Percentiles rank a stretch among this genome's conserved stretches.
Evolutionary conservation across 1,139 yeast genomes (phyloP).

Genomic region (Magnusiomyces sp.): DNA sequence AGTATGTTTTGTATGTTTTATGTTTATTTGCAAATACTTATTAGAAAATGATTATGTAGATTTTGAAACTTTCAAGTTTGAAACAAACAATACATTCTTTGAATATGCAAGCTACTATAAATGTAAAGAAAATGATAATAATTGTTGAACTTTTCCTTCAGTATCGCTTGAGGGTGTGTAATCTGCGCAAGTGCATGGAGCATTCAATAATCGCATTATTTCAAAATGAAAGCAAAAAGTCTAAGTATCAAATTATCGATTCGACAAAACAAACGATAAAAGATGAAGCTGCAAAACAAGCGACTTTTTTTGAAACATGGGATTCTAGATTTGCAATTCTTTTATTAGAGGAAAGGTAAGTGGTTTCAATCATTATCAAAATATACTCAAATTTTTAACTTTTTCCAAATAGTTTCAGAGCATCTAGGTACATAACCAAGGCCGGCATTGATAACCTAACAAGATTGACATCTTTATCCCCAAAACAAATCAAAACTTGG

Average conservation of each 20-base stretch:
- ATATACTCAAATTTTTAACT: neutral
- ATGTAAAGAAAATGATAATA: neutral
- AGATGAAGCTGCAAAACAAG: neutral
- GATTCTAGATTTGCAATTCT: neutral
- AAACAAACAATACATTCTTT: neutral
- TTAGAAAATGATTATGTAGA: neutral
- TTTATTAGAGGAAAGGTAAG: constrained; percentile 1
- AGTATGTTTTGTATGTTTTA: neutral
- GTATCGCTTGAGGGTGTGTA: neutral
- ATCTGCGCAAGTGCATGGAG: neutral
- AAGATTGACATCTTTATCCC: neutral
- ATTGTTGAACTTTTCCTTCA: neutral
- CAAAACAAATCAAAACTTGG: neutral
- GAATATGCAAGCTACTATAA: neutral
- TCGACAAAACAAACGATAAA: neutral
- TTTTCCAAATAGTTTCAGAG: neutral
- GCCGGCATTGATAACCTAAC: neutral
- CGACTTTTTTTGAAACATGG: neutral
- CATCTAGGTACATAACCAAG: neutral
- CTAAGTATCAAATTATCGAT: neutral
- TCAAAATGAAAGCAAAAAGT: neutral
- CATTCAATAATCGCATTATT: neutral
- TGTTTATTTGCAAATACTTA: constrained; percentile 2
- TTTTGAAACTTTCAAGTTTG: neutral
- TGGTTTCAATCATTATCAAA: neutral